These are phyloP conservation scores for Miamiensis avidus DNA, from an alignment of 169 alveolate genomes.

Conservation along the genomic window DNA sequence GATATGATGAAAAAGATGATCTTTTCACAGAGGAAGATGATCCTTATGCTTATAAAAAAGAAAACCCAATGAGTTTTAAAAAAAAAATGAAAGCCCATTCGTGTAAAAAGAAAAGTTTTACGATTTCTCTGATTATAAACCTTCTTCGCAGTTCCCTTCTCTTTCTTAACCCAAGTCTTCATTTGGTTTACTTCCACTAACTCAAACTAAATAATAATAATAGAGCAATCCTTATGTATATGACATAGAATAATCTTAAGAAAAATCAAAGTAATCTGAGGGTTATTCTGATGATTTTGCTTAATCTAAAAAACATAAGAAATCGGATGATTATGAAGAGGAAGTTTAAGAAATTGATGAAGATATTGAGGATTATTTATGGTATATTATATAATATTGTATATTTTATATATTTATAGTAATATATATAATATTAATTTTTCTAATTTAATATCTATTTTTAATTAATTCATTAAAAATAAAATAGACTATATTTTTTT, in stretches of 20 bases:
- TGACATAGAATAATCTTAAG: neutral
- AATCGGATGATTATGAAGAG: neutral
- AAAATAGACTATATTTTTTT: no score
- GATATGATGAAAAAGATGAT: no score
- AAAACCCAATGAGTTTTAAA: no score
- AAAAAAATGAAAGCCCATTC: neutral
- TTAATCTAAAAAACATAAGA: neutral
- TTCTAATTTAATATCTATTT: no score
- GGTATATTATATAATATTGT: no score
- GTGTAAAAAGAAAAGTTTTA: no score
- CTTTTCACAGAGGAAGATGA: neutral
- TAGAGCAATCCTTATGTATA: neutral
- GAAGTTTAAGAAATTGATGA: neutral
- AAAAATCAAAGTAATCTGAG: neutral
- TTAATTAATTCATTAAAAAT: no score
- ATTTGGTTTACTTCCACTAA: neutral
- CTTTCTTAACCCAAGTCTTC: neutral
- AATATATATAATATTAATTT: no score
- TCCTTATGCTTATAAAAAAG: neutral
- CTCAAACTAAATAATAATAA: neutral
- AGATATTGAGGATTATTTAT: neutral
- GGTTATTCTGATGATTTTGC: neutral
- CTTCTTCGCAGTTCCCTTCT: neutral
- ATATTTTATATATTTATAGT: no score
- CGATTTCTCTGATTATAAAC: no score